Percentiles rank a stretch among this genome's conserved stretches.
These are phyloP conservation scores for Hypericum perforatum DNA, from an alignment of 345 rosid genomes.

Conservation along the genomic window DNA sequence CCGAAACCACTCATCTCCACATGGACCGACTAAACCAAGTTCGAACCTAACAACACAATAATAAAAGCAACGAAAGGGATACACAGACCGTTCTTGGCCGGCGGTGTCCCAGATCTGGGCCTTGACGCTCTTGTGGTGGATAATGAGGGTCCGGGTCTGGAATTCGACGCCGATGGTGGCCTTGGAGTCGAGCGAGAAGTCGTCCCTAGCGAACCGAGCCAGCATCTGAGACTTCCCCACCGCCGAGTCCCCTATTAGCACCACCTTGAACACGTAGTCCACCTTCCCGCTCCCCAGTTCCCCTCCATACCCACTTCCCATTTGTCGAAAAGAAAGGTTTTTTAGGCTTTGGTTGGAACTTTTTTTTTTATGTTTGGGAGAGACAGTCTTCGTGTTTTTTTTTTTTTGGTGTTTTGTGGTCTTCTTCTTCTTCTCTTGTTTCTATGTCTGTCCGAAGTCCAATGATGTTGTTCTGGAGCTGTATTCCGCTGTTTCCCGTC, in stretches of 20 bases:
- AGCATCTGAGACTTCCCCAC: constrained; percentile 11
- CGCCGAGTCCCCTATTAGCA: constrained; percentile 11
- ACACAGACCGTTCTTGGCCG: constrained; percentile 13
- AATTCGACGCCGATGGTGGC: constrained; percentile 11
- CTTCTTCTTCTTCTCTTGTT: too few species aligned
- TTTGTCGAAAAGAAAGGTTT: neutral
- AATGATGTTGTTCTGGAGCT: too few species aligned
- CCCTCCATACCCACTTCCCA: constrained; percentile 6
- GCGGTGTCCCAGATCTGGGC: constrained; percentile 13
- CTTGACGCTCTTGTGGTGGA: constrained; percentile 11
- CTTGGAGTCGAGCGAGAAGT: constrained; percentile 10
- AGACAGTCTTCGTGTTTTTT: too few species aligned
- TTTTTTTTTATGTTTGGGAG: too few species aligned
- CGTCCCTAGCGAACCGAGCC: constrained; percentile 5
- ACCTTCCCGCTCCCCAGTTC: neutral
- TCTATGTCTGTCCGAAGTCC: too few species aligned
- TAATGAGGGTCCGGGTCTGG: constrained; percentile 6
- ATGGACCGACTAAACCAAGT: too few species aligned
- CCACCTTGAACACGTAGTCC: constrained; percentile 11
- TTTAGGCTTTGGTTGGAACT: neutral
- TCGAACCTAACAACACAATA: too few species aligned
- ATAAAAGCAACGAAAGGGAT: too few species aligned
- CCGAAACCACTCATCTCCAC: too few species aligned
- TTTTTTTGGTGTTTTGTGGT: too few species aligned
- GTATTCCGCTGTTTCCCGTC: too few species aligned